Base-by-base conservation (phyloP, 139 green algal species). In the Closterium sp. region DNA sequence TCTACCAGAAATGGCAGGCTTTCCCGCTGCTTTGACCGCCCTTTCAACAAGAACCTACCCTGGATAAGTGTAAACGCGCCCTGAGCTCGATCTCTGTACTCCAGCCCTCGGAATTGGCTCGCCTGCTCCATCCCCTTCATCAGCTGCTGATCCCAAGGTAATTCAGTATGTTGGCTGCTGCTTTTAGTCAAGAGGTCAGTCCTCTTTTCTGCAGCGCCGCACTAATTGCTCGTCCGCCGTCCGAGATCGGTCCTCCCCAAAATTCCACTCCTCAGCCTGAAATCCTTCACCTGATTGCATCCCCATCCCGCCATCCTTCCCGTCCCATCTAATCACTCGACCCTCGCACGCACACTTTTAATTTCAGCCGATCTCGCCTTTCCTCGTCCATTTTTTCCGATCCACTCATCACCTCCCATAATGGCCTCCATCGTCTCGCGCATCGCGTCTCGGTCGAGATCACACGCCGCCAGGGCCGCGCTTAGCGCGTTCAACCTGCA, bases 361-460 rank as follows among this genome's bases (percentile, higher is more conserved):
- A 76, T 76, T 19, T 76, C 16, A 28, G n/a, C 9, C 55, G 55
- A 76, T 76, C 55, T 76, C 55, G 55, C 55, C 55, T 3, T 28
- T 76, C n/a, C 12, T 76, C 32, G 66, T n/a, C n/a, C 87, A 89
- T 35, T 23, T 92, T 28, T n/a, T 81, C 84, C 33, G 84, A 87
- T 87, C 33, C 33, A 83, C 16, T 87, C 33, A 35, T 90, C 33
- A 89, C 87, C 35, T 19, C 31, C 32, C 38, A 91, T 19, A 90
- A 33, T 33, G 32, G 33, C 31, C 23, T 76, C 55, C 16, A 2
- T 76, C 55, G 55, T 76, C 55, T 76, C 55, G 55, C 55, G 55
- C 16, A 76, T 76, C 55, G 55, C 55, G 55, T 76, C 55, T 16
- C 55, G 55, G 55, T 76, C 55, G 16, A 76, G 55, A 76, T 76